phyloP scores from a whole-genome alignment of 176 grass and related monocot species.

The Oryza officinalis region DNA sequence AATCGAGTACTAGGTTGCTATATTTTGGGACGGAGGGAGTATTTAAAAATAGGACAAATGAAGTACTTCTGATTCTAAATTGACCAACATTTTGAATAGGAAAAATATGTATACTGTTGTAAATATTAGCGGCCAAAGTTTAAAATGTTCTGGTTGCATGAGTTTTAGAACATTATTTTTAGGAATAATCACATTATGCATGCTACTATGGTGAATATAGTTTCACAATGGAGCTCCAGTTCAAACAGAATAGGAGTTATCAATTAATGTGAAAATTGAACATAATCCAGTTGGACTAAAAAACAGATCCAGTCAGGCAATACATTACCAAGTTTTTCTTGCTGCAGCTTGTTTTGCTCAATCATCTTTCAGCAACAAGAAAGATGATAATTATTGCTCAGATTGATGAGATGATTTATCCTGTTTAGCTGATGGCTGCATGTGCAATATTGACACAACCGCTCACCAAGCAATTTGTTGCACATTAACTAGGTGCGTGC shows the following conservation, averaged over 20 bases:
- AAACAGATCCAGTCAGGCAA: neutral
- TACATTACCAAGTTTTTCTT: constrained; percentile 13
- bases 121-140: neutral
- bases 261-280: neutral
- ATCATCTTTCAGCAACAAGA: neutral
- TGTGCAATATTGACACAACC: constrained; percentile 15
- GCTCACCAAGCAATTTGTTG: neutral
- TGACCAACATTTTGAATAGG: neutral
- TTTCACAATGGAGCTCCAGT: neutral
- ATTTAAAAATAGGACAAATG: too few relatives aligned
- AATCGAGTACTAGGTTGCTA: too few relatives aligned
- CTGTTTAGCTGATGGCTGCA: neutral
- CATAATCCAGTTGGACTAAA: neutral
- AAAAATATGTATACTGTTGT: neutral
- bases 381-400: neutral
- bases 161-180: neutral
- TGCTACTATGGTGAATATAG: neutral
- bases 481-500: neutral
- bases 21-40: too few relatives aligned
- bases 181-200: neutral
- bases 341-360: neutral
- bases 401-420: neutral
- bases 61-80: too few relatives aligned
- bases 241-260: neutral
- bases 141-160: neutral